phyloP scores from a whole-genome alignment of 1,139 yeast genomes.

The Debaryomyces robertsiae region DNA sequence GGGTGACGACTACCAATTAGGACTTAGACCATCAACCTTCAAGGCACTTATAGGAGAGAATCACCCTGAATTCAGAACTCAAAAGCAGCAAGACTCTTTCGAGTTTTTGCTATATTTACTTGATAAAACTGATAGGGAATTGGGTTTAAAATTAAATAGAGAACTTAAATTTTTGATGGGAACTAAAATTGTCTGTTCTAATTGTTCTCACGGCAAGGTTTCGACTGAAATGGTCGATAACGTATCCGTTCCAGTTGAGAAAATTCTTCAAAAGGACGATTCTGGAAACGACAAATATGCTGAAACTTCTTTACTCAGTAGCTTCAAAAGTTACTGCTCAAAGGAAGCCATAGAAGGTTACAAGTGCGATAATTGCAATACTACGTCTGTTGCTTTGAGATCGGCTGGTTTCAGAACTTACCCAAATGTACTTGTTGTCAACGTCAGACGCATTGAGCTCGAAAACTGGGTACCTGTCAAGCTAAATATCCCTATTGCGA shows the following conservation, averaged over 20 bases:
- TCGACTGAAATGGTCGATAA: slow-evolving; percentile 64
- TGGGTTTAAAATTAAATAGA: slow-evolving; percentile 45
- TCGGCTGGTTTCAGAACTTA: slow-evolving; percentile 56
- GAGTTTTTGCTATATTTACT: slow-evolving; percentile 77
- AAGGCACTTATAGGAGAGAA: slow-evolving; percentile 75
- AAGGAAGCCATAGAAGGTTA: slow-evolving; percentile 65
- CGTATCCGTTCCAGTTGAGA: slow-evolving; percentile 62
- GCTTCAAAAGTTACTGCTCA: slow-evolving; percentile 48
- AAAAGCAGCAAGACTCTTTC: slow-evolving; percentile 93
- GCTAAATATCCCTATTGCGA: slow-evolving; percentile 67
- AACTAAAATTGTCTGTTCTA: slow-evolving; percentile 63
- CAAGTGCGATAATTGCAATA: slow-evolving; percentile 63
- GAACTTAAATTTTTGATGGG: slow-evolving; percentile 66
- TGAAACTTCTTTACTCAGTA: slow-evolving; percentile 53
- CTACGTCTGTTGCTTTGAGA: slow-evolving; percentile 46
- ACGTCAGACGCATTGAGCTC: slow-evolving; percentile 77
- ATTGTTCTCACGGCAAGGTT: slow-evolving; percentile 64
- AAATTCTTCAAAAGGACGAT: slow-evolving; percentile 41
- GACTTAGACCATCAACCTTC: slow-evolving; percentile 76
- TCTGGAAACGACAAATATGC: slow-evolving; percentile 47
- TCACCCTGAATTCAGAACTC: slow-evolving; percentile 81
- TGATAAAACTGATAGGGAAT: slow-evolving; percentile 62
- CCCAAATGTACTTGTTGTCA: slow-evolving; percentile 72
- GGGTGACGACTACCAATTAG: slow-evolving; percentile 64
- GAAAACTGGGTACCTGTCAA: slow-evolving; percentile 92